Percentiles rank a stretch among this genome's conserved stretches.
These are phyloP conservation scores for Cicer judaicum DNA, from an alignment of 306 rosid species.

Conservation along the genomic window DNA sequence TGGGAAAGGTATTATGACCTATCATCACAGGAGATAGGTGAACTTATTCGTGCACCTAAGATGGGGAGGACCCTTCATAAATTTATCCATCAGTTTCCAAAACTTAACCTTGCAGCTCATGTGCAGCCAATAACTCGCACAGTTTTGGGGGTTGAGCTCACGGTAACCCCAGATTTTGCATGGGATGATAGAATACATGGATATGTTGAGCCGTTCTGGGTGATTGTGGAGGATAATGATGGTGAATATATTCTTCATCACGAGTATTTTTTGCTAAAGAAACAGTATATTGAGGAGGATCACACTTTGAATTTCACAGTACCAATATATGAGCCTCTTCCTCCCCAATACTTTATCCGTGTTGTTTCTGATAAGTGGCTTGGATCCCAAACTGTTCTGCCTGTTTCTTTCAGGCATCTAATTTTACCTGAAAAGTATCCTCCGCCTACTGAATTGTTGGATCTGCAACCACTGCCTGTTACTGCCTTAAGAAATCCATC, in stretches of 20 bases:
- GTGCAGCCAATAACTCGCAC: constrained; percentile 97
- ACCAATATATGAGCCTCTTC: constrained; percentile 87
- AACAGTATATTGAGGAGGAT: constrained; percentile 87
- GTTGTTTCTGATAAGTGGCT: constrained; percentile 98
- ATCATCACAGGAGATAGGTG: constrained; percentile 93
- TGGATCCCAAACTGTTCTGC: constrained; percentile 86
- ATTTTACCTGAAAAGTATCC: constrained; percentile 91
- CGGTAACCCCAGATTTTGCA: constrained; percentile 85
- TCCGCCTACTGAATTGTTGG: constrained; percentile 90
- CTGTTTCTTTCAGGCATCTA: constrained; percentile 92
- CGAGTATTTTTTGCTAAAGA: constrained; percentile 85
- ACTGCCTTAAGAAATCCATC: constrained; percentile 79
- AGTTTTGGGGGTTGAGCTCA: constrained; percentile 90
- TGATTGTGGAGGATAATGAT: constrained; percentile 94
- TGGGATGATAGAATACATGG: constrained; percentile 97
- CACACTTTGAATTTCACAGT: constrained; percentile 88
- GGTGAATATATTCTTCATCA: constrained; percentile 91
- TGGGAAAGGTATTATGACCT: constrained; percentile 98
- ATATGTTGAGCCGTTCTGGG: constrained; percentile 94
- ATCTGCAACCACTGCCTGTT: constrained; percentile 91
- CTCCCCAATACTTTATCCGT: constrained; percentile 85
- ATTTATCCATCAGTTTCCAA: constrained; percentile 89
- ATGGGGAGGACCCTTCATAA: constrained; percentile 89
- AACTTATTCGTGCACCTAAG: constrained; percentile 80
- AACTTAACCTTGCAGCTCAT: constrained; percentile 89